These are phyloP conservation scores for Cardamine occulta DNA, from an alignment of 345 rosid genomes.

Conservation along the genomic window DNA sequence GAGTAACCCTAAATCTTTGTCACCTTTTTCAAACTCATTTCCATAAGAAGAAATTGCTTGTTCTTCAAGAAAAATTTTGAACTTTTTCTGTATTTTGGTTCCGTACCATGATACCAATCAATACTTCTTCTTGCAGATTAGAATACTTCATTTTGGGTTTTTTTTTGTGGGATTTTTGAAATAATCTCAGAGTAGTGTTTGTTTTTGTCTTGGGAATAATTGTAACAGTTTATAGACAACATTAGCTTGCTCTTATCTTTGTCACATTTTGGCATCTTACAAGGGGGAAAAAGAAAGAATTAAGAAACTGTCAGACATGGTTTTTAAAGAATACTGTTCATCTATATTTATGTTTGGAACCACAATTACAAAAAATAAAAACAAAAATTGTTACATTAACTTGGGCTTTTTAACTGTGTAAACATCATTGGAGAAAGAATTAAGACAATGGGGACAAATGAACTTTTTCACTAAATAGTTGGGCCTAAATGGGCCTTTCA, in stretches of 20 bases:
- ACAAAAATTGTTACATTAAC: not conserved
- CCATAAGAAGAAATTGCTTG: conserved; percentile 21
- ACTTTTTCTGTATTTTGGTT: not conserved
- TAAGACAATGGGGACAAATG: not conserved
- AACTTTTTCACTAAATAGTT: not conserved
- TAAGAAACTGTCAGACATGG: not conserved
- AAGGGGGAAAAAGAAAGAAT: not conserved
- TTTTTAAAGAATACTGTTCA: not conserved
- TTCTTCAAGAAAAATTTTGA: conserved; percentile 19
- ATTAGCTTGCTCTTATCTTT: not conserved
- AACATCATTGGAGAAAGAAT: not conserved
- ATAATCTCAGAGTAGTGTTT: not conserved
- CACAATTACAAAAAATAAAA: too few species aligned
- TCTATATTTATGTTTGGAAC: not conserved
- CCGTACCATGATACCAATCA: not conserved
- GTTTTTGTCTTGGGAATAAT: not conserved
- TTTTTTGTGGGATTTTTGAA: not conserved
- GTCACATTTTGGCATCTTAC: not conserved
- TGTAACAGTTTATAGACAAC: conserved; percentile 1
- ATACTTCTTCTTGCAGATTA: not conserved
- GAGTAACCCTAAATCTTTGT: conserved; percentile 39
- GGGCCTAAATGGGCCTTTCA: conserved; percentile 1
- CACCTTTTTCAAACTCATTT: conserved; percentile 21
- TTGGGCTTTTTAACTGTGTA: not conserved
- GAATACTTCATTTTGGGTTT: not conserved